A percentile compares a stretch with the other conserved stretches of the same genome.
phyloP scores from a whole-genome alignment of 345 rosid species.

The Dipteronia sinensis region DNA sequence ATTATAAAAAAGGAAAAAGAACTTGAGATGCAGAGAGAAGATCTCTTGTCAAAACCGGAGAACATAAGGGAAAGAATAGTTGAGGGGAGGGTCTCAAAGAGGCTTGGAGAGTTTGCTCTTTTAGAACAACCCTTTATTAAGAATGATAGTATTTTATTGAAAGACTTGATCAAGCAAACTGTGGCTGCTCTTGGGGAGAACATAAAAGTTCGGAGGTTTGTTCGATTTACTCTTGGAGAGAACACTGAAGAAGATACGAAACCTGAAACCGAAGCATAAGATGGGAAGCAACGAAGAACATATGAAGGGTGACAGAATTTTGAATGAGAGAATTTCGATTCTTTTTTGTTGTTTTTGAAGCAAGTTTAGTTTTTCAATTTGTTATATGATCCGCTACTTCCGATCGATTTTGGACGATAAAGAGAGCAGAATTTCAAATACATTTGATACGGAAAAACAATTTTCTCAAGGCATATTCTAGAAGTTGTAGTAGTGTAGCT shows the following conservation, averaged over 20 bases:
- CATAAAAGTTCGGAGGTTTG: constrained; percentile 74
- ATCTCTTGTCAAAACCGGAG: constrained; percentile 82
- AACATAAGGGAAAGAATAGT: constrained; percentile 85
- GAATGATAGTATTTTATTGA: constrained; percentile 68
- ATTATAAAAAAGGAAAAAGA: constrained; percentile 68
- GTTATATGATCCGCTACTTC: not conserved
- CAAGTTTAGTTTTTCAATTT: not conserved
- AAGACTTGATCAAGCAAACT: constrained; percentile 80
- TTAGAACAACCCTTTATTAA: constrained; percentile 80
- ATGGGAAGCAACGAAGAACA: not conserved
- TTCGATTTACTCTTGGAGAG: constrained; percentile 75
- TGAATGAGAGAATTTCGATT: constrained; percentile 18
- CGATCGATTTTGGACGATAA: constrained; percentile 9
- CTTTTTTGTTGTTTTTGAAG: constrained; percentile 27
- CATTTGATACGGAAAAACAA: not conserved
- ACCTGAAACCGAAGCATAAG: constrained; percentile 28
- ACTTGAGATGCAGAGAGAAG: constrained; percentile 94
- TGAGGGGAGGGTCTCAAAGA: constrained; percentile 83
- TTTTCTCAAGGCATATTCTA: not conserved
- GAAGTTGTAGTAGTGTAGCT: too few species aligned
- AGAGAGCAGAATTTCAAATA: not conserved
- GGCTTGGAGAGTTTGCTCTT: constrained; percentile 81
- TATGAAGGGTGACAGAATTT: constrained; percentile 18
- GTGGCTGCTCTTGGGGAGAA: constrained; percentile 93
- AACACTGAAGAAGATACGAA: constrained; percentile 35